phyloP scores from a whole-genome alignment of 192 early-diverging fungal genomes.

The Podila clonocystis region DNA sequence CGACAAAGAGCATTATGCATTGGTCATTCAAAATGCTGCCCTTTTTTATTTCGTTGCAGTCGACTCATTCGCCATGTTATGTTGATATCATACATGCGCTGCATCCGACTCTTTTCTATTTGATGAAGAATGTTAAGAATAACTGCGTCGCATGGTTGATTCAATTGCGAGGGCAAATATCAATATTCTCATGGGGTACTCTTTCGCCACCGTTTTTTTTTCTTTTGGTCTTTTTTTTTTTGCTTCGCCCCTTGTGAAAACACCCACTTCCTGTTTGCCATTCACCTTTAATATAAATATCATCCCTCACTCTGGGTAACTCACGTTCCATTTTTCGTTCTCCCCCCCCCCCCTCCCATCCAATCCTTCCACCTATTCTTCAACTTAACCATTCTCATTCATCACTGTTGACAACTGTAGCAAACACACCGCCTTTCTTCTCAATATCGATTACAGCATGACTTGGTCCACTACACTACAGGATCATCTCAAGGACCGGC shows the following conservation, averaged over 20 bases:
- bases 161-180: too few relatives aligned
- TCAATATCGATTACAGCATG: not conserved
- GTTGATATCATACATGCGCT: too few relatives aligned
- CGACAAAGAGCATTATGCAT: too few relatives aligned
- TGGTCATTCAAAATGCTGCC: too few relatives aligned
- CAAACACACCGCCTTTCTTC: too few relatives aligned
- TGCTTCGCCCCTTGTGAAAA: not conserved
- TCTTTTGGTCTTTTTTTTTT: not conserved
- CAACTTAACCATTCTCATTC: not conserved
- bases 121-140: too few relatives aligned
- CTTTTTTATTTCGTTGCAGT: too few relatives aligned
- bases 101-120: too few relatives aligned
- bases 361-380: not conserved
- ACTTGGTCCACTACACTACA: slow-evolving; percentile 16
- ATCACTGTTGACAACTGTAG: too few relatives aligned
- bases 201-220: not conserved
- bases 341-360: too few relatives aligned
- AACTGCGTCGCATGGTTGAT: too few relatives aligned
- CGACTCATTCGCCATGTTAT: too few relatives aligned
- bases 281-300: not conserved
- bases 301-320: not conserved
- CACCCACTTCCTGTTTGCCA: not conserved
- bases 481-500: not conserved
- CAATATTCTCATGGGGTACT: not conserved
- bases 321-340: not conserved